A percentile compares a stretch with the other conserved stretches of the same genome.
Conservation (phyloP, 345 rosid genomes). For the Eucalyptus regnans region DNA sequence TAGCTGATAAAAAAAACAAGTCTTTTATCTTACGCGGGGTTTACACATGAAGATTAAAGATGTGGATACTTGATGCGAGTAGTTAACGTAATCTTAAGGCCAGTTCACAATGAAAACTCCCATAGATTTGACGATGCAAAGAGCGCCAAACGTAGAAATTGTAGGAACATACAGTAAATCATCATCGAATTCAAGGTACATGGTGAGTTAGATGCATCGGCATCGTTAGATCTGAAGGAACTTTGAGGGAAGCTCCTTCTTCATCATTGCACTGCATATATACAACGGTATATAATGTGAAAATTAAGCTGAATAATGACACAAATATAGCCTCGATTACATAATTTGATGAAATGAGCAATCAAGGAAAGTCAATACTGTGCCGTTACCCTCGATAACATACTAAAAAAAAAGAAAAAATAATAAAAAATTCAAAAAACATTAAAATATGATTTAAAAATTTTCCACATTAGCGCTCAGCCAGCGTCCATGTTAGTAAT, state of each 20-base stretch:
- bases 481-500: too few species aligned
- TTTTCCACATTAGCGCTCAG: accelerated
- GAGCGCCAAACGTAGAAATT: not conserved
- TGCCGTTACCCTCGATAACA: not conserved
- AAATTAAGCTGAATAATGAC: not conserved
- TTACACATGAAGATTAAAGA: not conserved
- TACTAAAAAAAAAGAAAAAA: not conserved
- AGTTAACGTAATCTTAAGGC: not conserved
- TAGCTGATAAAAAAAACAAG: not conserved
- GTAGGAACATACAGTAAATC: not conserved
- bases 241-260: not conserved
- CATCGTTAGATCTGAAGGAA: not conserved
- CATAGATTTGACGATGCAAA: not conserved
- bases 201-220: not conserved
- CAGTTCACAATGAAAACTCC: not conserved
- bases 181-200: not conserved
- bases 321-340: not conserved
- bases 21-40: not conserved
- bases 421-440: too few species aligned
- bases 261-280: not conserved
- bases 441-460: too few species aligned
- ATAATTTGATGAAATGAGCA: not conserved
- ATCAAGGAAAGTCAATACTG: not conserved
- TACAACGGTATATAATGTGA: not conserved
- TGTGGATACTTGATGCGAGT: not conserved